These are phyloP conservation scores for Arthrocladium fulminans DNA, from an alignment of 2,329 filamentous ascomycete species.

Conservation along the genomic window DNA sequence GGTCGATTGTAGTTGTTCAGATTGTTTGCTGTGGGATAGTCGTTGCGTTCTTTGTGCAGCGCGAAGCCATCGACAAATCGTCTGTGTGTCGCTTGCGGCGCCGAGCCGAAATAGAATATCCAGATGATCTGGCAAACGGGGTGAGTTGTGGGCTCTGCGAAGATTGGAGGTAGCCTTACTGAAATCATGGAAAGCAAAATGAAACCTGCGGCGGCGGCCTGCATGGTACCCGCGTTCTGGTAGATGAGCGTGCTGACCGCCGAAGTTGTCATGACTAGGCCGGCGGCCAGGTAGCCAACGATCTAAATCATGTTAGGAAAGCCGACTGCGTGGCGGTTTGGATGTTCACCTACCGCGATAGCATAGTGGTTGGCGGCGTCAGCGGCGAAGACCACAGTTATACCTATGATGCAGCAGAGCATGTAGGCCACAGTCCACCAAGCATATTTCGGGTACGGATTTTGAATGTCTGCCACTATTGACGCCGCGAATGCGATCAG, in stretches of 20 bases:
- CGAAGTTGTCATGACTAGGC: constrained; percentile 75
- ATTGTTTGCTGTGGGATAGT: constrained; percentile 37
- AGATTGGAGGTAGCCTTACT: constrained; percentile 47
- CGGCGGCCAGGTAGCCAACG: constrained; percentile 75
- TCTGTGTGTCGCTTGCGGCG: constrained; percentile 74
- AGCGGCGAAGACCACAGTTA: constrained; percentile 74
- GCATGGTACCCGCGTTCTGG: constrained; percentile 59
- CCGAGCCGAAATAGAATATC: constrained; percentile 98
- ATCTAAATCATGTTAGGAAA: constrained; percentile 42
- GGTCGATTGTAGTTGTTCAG: constrained; percentile 62
- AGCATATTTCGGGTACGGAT: constrained; percentile 69
- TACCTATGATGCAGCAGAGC: constrained; percentile 69
- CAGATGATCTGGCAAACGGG: constrained; percentile 70
- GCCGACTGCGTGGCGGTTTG: background rate
- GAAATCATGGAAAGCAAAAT: constrained; percentile 89
- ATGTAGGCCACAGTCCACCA: constrained; percentile 90
- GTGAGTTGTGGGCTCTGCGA: constrained; percentile 5
- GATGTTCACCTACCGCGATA: constrained; percentile 56
- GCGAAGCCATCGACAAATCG: constrained; percentile 94
- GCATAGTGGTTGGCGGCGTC: constrained; percentile 82
- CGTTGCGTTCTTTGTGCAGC: constrained; percentile 64
- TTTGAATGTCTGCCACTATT: constrained; percentile 58
- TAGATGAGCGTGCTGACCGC: constrained; percentile 83
- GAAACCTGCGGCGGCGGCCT: constrained; percentile 85
- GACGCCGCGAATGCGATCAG: constrained; percentile 82